Evolutionary conservation across 2,329 filamentous ascomycete species (phyloP).

Genomic region (Claviceps sorghi): DNA sequence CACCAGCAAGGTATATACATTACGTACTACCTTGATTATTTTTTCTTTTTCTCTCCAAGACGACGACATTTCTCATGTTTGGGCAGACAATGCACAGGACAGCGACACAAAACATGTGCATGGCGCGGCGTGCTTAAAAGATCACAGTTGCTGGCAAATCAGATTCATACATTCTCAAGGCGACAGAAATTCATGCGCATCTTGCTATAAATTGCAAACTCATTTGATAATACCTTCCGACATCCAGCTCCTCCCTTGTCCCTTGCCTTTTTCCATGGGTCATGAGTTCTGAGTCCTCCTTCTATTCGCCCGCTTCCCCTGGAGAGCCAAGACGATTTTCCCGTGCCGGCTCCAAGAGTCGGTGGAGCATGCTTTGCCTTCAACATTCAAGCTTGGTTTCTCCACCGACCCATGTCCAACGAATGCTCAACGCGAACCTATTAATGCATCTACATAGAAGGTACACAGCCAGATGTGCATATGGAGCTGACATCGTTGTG

Average conservation of each 20-base stretch:
- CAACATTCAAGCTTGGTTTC: not conserved
- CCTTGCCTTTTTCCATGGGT: not conserved
- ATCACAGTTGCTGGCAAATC: not conserved
- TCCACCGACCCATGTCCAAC: not conserved
- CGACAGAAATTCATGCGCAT: not conserved
- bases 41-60: not conserved
- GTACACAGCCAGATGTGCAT: not conserved
- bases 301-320: not conserved
- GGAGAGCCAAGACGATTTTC: not conserved
- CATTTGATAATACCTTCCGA: not conserved
- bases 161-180: slow-evolving; percentile 1
- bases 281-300: not conserved
- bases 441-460: not conserved
- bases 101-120: not conserved
- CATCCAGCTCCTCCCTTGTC: not conserved
- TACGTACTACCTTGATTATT: no score
- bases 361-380: not conserved
- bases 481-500: not conserved
- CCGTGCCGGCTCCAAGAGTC: not conserved
- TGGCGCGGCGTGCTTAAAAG: not conserved
- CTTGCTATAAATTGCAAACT: not conserved
- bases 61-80: not conserved
- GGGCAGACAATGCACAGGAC: not conserved
- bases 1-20: no score
- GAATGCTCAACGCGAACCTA: not conserved